These are phyloP conservation scores for Piper longum DNA, from an alignment of 164 flowering plant species.

Conservation along the genomic window DNA sequence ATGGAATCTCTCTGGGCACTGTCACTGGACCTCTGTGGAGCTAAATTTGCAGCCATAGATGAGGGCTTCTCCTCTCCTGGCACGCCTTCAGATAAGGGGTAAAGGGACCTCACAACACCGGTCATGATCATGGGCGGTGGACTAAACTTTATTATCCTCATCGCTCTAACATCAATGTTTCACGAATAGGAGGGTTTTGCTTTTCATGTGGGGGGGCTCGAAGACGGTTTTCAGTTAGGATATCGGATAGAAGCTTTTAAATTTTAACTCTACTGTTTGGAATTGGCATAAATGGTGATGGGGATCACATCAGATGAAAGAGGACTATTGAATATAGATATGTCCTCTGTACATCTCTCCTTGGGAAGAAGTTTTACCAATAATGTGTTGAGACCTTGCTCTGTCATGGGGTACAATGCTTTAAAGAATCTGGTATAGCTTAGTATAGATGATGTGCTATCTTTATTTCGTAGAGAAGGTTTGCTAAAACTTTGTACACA, in stretches of 20 bases:
- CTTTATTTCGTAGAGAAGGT: no score
- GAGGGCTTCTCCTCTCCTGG: neutral
- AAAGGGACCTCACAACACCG: neutral
- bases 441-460: neutral
- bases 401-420: neutral
- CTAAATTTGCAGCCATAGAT: neutral
- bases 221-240: neutral
- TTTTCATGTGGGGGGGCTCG: neutral
- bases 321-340: neutral
- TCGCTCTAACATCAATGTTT: neutral
- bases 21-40: slow-evolving; percentile 1
- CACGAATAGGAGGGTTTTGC: neutral
- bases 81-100: neutral
- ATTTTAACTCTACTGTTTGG: neutral
- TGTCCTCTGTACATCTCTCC: neutral
- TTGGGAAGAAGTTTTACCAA: neutral
- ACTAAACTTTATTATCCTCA: neutral
- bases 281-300: neutral
- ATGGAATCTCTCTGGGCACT: slow-evolving; percentile 1
- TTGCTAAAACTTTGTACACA: no score
- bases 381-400: neutral
- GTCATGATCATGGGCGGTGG: neutral
- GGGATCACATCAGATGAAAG: neutral
- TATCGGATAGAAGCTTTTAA: neutral
- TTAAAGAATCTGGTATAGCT: neutral